Conservation (phyloP, 768 basidiomycete genomes). For the Collybiopsis confluens region DNA sequence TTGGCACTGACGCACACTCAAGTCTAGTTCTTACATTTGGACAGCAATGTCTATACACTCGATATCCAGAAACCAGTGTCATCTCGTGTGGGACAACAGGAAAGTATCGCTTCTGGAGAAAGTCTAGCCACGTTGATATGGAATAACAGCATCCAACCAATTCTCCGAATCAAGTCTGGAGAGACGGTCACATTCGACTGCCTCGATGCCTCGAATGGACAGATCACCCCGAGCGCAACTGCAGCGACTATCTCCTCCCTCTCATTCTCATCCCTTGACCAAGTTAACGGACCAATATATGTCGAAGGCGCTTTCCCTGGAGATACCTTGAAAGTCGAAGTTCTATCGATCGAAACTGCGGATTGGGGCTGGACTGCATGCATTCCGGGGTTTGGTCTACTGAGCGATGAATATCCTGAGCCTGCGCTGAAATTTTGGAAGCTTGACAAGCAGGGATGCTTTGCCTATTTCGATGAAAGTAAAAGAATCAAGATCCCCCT, state of each 20-base stretch:
- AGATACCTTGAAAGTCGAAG: constrained; percentile 57
- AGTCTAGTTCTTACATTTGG: no score
- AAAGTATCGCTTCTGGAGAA: constrained; percentile 18
- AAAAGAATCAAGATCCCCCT: constrained; percentile 47
- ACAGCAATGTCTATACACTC: constrained; percentile 41
- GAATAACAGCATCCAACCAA: constrained; percentile 57
- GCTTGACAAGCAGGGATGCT: constrained; percentile 34
- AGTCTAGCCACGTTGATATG: no score
- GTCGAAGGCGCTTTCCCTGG: constrained; percentile 49
- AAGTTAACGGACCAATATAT: constrained; percentile 58
- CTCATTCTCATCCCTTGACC: constrained; percentile 45
- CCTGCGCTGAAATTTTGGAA: constrained; percentile 54
- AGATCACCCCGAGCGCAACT: constrained; percentile 43
- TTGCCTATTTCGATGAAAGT: constrained; percentile 48
- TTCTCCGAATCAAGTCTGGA: constrained; percentile 46
- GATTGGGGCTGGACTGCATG: constrained; percentile 63
- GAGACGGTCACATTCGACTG: constrained; percentile 55
- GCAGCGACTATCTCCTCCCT: constrained; percentile 30
- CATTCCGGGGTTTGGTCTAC: constrained; percentile 56
- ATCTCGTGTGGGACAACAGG: constrained; percentile 63
- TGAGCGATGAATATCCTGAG: constrained; percentile 50
- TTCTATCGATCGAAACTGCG: constrained; percentile 47
- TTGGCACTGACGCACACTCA: no score
- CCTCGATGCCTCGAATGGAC: constrained; percentile 60
- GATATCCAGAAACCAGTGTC: constrained; percentile 46